These are phyloP conservation scores for Ophiostoma piceae DNA, from an alignment of 2,329 filamentous ascomycete genomes.

Conservation along the genomic window DNA sequence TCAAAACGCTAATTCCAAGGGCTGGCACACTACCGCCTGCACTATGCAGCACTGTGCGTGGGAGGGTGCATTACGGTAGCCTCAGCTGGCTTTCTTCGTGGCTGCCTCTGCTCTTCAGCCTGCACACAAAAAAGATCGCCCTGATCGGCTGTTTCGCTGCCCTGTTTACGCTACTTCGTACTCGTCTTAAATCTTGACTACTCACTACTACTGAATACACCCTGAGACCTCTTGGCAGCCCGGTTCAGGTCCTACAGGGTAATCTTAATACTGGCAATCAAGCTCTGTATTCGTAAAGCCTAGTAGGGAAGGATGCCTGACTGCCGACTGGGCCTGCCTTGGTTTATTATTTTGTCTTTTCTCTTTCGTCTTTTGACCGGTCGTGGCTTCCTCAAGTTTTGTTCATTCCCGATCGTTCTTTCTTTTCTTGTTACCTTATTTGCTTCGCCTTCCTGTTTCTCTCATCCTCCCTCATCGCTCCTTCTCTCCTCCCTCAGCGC, in stretches of 20 bases:
- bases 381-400: background rate
- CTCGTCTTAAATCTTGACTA: too few species aligned
- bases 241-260: background rate
- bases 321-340: background rate
- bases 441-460: background rate
- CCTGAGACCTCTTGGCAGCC: constrained; percentile 3
- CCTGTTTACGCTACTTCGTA: background rate
- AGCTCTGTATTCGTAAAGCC: background rate
- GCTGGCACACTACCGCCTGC: background rate
- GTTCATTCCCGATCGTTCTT: background rate
- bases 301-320: background rate
- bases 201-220: too few species aligned
- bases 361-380: too few species aligned
- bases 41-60: background rate
- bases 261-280: background rate
- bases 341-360: too few species aligned
- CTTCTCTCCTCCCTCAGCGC: background rate
- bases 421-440: background rate
- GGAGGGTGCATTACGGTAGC: background rate
- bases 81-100: background rate
- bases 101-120: background rate
- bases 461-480: background rate
- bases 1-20: background rate
- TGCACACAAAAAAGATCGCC: background rate
- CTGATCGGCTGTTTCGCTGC: constrained; percentile 3